Base-by-base conservation (phyloP, 2,329 filamentous ascomycete species). In the Sporothrix curviconia region DNA sequence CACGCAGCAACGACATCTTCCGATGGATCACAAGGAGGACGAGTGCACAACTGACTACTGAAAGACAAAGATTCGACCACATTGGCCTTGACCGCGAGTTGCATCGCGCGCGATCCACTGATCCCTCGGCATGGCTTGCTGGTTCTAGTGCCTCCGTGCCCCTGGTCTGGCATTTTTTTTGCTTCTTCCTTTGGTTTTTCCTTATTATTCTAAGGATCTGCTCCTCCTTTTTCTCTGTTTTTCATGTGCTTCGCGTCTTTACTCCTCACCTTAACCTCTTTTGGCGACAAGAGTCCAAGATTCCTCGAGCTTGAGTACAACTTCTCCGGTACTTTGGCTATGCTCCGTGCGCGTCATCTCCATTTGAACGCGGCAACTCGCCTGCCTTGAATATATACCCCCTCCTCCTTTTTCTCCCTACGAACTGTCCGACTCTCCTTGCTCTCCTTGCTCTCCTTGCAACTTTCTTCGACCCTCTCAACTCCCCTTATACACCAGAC, bases 81-180 rank as follows among this genome's bases (percentile, higher is more conserved):
- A 19, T 25, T 37, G 24, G 32, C 17, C n/a, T n/a, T n/a, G n/a
- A 37, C 14, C 7, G 19, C 11, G 30, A 34, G 11, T n/a, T 14
- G 46, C 30, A 9, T 6, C 30, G 30, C 43, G 25, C 46, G 11
- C 46, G 17, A 49, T 12, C 36, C 50, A 37, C 50, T 28, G 50
- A 53, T 54, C 51, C 40, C 28, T 54, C 51, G 51, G 39, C 39
- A 54, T 44, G 39, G 39, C n/a, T 53, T 19, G 30, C 25, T 51
- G 14, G 37, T 42, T 43, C 50, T 37, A 51, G 22, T 19, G 34
- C 15, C 15, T 19, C n/a, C n/a, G n/a, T 25, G 22, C 37, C 14
- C 32, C 9, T 46, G 37, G 37, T 40, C 44, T 49, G 15, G 34
- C 49, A 37, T 19, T n/a, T 11, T 37, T 25, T 25, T 43, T 3